These are phyloP conservation scores for Parastagonospora nodorum DNA, from an alignment of 2,329 filamentous ascomycete genomes.

Conservation along the genomic window DNA sequence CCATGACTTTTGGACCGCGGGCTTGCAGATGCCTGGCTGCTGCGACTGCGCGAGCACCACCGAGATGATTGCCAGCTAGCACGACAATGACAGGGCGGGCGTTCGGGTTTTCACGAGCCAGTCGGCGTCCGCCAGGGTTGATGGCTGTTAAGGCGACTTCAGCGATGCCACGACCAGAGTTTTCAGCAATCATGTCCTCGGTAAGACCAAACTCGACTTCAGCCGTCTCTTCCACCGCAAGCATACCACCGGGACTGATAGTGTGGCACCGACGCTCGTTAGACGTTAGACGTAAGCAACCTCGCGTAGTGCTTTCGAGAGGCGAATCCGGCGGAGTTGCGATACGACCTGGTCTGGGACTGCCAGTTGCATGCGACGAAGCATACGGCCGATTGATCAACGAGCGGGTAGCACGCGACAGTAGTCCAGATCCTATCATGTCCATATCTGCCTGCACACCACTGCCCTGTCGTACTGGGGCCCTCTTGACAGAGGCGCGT, in stretches of 20 bases:
- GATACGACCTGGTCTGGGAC: conserved; percentile 39
- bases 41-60: conserved; percentile 80
- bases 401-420: conserved; percentile 38
- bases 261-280: conserved; percentile 62
- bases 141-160: conserved; percentile 77
- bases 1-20: conserved; percentile 77
- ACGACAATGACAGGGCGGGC: conserved; percentile 69
- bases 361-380: conserved; percentile 45
- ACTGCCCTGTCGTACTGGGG: conserved; percentile 48
- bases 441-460: conserved; percentile 46
- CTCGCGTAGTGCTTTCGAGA: conserved; percentile 31
- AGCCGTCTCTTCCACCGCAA: conserved; percentile 90
- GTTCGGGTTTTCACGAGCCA: conserved; percentile 54
- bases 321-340: conserved; percentile 46
- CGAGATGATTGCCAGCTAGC: conserved; percentile 94
- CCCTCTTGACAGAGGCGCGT: conserved; percentile 45
- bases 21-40: conserved; percentile 86
- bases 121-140: conserved; percentile 61
- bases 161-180: conserved; percentile 85
- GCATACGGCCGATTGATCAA: conserved; percentile 41
- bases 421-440: conserved; percentile 34
- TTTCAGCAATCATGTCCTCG: conserved; percentile 90
- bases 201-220: conserved; percentile 84
- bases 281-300: conserved; percentile 57
- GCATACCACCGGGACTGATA: conserved; percentile 77